Base-by-base conservation (phyloP, 2,329 filamentous ascomycete species). In the Paraphoma sp. region DNA sequence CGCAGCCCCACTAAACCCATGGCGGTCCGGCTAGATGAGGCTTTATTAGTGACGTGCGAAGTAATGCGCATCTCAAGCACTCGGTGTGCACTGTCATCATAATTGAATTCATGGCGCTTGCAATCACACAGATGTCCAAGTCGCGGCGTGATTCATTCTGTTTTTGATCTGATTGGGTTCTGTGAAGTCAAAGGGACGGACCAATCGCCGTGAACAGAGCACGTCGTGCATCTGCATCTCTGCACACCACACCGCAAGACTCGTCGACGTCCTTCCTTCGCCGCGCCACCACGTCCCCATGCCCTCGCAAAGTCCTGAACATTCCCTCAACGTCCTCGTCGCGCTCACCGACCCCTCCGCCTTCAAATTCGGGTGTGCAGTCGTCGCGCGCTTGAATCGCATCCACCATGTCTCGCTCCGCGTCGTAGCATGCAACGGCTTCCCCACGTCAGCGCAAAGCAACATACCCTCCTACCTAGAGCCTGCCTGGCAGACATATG, bases 381-480 rank as follows among this genome's bases (percentile, higher is more conserved):
- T 91, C 50, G 86, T 88, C 57, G 83, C 89, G 47, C 85, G 88
- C 57, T 82, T 91, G 4, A 88, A 88, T 52, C 89, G 89, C 49
- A 83, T 89, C 68, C 86, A 89, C 73, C 86, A 90, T 70, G 83
- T 88, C 58, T 85, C 71, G 10, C 55, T 75, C 23, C 68, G 70
- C 51, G 58, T 75, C 45, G 65, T 75, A 47, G 69, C 73, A 8
- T 68, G 69, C 62, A 60, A 63, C 31, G 64, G 64, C 36, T 71
- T 70, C 51, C 62, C 68, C 38, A 54, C 64, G 16, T 59, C 67
- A 4, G 52, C 67, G 11, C 62, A 62, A 44, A 53, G 64, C 38
- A 65, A 64, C 44, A 54, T 71, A 6, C 64, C 68, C 11, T 57
- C 65, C 3, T 61, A 59, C 41, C 68, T 75, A 59, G 70, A 73